Conservation (phyloP, 768 basidiomycete species). For the Hemileccinum rubropunctum region DNA sequence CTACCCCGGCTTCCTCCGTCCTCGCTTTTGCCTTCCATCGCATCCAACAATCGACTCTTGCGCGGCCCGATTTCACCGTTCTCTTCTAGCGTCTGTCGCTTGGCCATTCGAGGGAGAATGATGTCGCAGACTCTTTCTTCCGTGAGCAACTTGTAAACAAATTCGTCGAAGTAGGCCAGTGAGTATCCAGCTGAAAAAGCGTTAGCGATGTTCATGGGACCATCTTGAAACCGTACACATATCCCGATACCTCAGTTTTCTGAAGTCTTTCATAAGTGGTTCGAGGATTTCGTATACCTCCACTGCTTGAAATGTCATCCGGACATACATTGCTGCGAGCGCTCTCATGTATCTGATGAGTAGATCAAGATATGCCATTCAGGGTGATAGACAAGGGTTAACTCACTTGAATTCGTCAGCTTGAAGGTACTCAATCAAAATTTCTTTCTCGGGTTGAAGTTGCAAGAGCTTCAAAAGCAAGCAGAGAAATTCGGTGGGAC, state of each 20-base stretch:
- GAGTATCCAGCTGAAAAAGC: slow-evolving; percentile 69
- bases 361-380: background rate
- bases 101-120: slow-evolving; percentile 86
- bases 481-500: slow-evolving; percentile 92
- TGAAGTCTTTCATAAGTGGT: slow-evolving; percentile 89
- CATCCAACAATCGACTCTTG: slow-evolving; percentile 83
- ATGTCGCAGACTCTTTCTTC: slow-evolving; percentile 96
- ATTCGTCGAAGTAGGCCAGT: slow-evolving; percentile 90
- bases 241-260: slow-evolving; percentile 79
- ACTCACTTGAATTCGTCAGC: slow-evolving; percentile 98
- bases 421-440: slow-evolving; percentile 88
- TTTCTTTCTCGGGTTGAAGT: slow-evolving; percentile 97
- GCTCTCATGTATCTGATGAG: slow-evolving; percentile 83
- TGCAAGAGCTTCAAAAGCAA: slow-evolving; percentile 92
- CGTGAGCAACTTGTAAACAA: slow-evolving; percentile 75
- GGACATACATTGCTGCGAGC: slow-evolving; percentile 88
- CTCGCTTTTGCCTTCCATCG: slow-evolving; percentile 75
- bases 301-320: slow-evolving; percentile 87
- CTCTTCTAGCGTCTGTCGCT: slow-evolving; percentile 87
- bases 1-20: slow-evolving; percentile 41
- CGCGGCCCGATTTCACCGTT: slow-evolving; percentile 85
- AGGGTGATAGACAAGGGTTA: background rate
- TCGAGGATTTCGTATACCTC: slow-evolving; percentile 94
- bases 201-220: slow-evolving; percentile 1
- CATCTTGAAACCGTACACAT: slow-evolving; percentile 56